Evolutionary conservation across 2,329 filamentous ascomycete species (phyloP), one percentile per base, ranked within the genome.

Genomic region (Fusarium sororula): DNA sequence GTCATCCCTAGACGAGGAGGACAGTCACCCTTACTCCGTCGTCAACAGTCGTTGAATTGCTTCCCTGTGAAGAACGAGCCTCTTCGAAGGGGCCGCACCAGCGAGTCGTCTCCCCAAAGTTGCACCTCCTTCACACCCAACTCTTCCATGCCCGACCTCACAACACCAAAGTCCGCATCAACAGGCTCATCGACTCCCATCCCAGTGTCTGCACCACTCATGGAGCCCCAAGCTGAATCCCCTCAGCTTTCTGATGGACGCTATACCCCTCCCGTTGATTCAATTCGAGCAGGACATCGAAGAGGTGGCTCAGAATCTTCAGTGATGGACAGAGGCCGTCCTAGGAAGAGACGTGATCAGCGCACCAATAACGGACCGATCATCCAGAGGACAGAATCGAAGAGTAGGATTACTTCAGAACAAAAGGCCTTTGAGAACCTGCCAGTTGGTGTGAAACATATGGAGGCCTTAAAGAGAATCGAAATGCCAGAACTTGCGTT

Each of bases 291-390:
- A 20, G 78, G 83, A 8, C 89, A 91, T 75, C 84, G 85, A 59
- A 84, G 89, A 55, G 85, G 86, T 26, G 85, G 86, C 56, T 91
- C 90, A 3, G 90, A 91, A 63, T 85, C 87, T 1, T 87, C 85
- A 18, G 87, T 87, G 67, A 88, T 90, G 86, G 89, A 92, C 66
- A 84, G 90, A 48, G 90, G 90, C 10, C 85, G 90, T n/a, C 88
- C 90, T 2, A 86, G 87, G 65, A 91, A 89, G 80, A 84, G 88
- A 60, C 78, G 78, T 18, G 87, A 89, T 30, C 79, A 80, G 22
- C 81, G 80, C n/a, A 75, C 77, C 60, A 84, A 84, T 67, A 83
- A 82, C 37, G 81, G 80, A 13, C 78, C 78, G 4, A 78, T 81
- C 24, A 76, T 82, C 14, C 84, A 85, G 73, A 80, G 83, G 50